A percentile compares a stretch with the other conserved stretches of the same genome.
Conservation (phyloP, 192 early-diverging fungal species). For the Coemansia sp. region DNA sequence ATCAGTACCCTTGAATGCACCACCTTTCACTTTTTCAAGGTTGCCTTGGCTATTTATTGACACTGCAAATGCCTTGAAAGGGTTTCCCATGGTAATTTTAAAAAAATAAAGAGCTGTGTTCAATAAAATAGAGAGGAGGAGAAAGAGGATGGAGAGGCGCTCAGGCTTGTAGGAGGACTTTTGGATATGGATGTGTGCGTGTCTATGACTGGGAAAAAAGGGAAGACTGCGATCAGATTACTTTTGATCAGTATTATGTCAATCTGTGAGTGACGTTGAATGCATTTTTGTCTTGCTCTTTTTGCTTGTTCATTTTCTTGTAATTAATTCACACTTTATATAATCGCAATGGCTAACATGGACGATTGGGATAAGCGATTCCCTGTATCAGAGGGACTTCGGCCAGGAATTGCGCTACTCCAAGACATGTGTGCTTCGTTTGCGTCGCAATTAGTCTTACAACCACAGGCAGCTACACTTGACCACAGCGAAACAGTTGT, state of each 20-base stretch:
- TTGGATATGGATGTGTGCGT: no score
- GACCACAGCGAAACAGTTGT: neutral
- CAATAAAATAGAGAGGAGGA: neutral
- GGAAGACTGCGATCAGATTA: no score
- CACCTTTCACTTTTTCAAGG: neutral
- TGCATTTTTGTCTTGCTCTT: neutral
- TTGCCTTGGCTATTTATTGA: neutral
- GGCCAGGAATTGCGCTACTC: slow-evolving; percentile 12
- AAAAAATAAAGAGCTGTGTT: neutral
- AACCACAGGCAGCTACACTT: neutral
- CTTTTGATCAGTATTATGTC: no score
- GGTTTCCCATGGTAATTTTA: neutral
- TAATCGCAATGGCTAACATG: neutral
- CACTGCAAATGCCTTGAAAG: neutral
- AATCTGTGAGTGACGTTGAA: neutral
- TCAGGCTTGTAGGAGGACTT: neutral
- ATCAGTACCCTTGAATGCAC: neutral
- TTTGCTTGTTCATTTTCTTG: slow-evolving; percentile 60
- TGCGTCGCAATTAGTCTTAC: slow-evolving; percentile 10
- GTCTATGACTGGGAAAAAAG: no score
- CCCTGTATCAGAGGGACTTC: slow-evolving; percentile 11
- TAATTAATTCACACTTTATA: slow-evolving; percentile 58
- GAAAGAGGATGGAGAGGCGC: neutral
- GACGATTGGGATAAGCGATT: slow-evolving; percentile 36
- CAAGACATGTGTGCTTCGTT: slow-evolving; percentile 19